Evolutionary conservation across 257 asterid genomes (phyloP).

Genomic region (Anisodus acutangulus): DNA sequence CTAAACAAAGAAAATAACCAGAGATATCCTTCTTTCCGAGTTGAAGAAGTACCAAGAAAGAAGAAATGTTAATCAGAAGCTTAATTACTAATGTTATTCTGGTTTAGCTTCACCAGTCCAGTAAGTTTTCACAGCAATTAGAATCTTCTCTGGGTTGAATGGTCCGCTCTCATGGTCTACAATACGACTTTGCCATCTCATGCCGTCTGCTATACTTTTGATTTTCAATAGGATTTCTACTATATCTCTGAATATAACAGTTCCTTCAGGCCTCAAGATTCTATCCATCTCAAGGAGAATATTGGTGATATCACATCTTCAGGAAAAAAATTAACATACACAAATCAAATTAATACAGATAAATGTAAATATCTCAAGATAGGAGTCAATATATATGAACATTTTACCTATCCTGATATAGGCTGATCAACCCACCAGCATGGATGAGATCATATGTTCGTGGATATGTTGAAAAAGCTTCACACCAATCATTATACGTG

Average conservation of each 20-base stretch:
- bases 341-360: neutral
- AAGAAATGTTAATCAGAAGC: neutral
- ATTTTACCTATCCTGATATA: conserved; percentile 72
- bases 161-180: conserved; percentile 96
- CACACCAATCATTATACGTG: conserved; percentile 90
- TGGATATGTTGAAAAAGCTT: conserved; percentile 96
- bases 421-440: conserved; percentile 65
- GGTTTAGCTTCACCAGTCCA: conserved; percentile 75
- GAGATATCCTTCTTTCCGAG: neutral
- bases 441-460: conserved; percentile 97
- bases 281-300: conserved; percentile 93
- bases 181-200: conserved; percentile 87
- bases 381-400: neutral
- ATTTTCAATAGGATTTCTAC: conserved; percentile 77
- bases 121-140: conserved; percentile 70
- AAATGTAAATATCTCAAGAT: no score
- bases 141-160: conserved; percentile 81
- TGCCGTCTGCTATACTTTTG: conserved; percentile 73
- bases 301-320: conserved; percentile 82
- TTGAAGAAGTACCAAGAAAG: neutral
- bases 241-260: conserved; percentile 71
- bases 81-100: neutral
- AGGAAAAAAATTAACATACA: neutral
- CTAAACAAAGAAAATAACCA: neutral
- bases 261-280: conserved; percentile 86